Percentiles rank a stretch among this genome's conserved stretches.
Conservation (phyloP, 768 basidiomycete species). For the Lactifluus piperatus region DNA sequence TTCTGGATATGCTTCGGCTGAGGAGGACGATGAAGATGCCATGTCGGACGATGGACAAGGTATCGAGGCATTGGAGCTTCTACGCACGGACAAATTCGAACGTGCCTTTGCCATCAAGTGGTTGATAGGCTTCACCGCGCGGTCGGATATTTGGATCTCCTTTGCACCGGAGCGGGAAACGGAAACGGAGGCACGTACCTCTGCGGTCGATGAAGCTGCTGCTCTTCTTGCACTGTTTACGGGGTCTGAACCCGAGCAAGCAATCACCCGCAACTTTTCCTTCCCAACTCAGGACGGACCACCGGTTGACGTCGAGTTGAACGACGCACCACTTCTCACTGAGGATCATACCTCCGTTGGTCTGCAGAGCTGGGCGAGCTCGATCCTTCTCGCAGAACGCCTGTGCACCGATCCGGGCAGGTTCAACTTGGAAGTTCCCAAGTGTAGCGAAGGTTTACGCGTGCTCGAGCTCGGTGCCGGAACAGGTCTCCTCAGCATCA, state of each 20-base stretch:
- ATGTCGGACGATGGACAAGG: constrained; percentile 13
- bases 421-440: constrained; percentile 29
- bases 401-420: constrained; percentile 42
- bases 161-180: constrained; percentile 20
- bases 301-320: constrained; percentile 45
- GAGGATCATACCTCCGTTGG: constrained; percentile 75
- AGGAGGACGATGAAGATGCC: constrained; percentile 24
- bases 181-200: constrained; percentile 34
- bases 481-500: constrained; percentile 75
- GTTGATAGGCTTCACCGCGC: constrained; percentile 61
- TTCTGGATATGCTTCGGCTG: constrained; percentile 70
- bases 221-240: constrained; percentile 47
- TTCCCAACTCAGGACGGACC: constrained; percentile 28
- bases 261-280: constrained; percentile 44
- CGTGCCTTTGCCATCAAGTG: constrained; percentile 61
- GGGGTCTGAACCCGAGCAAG: constrained; percentile 32
- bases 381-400: constrained; percentile 59
- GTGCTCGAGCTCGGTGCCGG: constrained; percentile 82
- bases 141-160: constrained; percentile 44
- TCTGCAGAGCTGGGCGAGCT: constrained; percentile 78
- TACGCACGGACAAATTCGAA: constrained; percentile 59
- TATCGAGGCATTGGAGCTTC: constrained; percentile 32
- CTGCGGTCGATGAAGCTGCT: constrained; percentile 48
- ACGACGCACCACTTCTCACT: constrained; percentile 55
- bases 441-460: constrained; percentile 1